These are phyloP conservation scores for Stagonosporopsis vannaccii DNA, from an alignment of 2,329 filamentous ascomycete species.

Conservation along the genomic window DNA sequence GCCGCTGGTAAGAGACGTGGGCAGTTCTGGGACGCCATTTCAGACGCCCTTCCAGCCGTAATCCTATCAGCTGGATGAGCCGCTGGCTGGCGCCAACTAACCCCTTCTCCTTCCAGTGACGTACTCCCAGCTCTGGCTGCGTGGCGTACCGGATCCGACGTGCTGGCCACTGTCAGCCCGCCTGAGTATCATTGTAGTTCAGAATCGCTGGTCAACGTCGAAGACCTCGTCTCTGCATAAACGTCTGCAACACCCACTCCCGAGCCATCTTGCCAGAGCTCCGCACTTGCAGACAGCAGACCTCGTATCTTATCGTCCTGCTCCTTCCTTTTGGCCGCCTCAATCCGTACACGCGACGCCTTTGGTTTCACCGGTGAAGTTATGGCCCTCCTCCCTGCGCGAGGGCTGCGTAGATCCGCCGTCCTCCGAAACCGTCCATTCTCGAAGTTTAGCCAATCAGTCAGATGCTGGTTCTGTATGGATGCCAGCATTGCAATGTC, in stretches of 20 bases:
- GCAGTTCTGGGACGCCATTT: too few species aligned
- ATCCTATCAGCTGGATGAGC: too few species aligned
- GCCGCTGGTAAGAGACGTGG: too few species aligned
- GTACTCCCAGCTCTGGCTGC: too few species aligned
- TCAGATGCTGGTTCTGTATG: conserved; percentile 22
- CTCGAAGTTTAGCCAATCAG: conserved; percentile 25
- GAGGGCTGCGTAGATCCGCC: neutral
- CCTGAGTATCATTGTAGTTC: too few species aligned
- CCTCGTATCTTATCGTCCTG: conserved; percentile 22
- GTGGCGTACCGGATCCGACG: too few species aligned
- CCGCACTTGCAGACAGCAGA: conserved; percentile 23
- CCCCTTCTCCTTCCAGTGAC: too few species aligned
- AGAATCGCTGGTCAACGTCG: neutral
- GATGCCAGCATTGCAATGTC: conserved; percentile 30
- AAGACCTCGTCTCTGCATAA: conserved; percentile 2
- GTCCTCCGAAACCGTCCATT: neutral
- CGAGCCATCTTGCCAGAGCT: conserved; percentile 31
- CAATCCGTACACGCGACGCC: neutral
- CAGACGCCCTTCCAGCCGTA: too few species aligned
- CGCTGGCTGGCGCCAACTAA: too few species aligned
- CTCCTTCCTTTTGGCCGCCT: neutral
- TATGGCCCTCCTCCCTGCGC: neutral
- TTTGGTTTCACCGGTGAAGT: neutral
- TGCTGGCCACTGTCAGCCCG: too few species aligned
- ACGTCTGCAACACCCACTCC: conserved; percentile 28